These are phyloP conservation scores for Exophiala alcalophila DNA, from an alignment of 2,329 filamentous ascomycete species.

Conservation along the genomic window DNA sequence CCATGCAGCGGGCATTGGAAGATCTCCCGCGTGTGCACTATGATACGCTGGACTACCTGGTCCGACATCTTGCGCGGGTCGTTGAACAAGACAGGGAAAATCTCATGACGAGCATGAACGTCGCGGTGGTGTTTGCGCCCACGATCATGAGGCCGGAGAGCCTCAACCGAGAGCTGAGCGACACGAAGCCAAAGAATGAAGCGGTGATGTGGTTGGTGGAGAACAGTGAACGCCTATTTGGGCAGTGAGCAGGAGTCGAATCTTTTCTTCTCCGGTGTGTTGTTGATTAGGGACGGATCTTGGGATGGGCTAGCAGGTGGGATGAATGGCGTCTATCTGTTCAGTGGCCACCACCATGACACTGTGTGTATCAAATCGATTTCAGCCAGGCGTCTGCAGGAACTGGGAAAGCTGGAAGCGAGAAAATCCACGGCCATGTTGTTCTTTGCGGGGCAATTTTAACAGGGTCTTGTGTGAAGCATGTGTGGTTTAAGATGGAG, in stretches of 20 bases:
- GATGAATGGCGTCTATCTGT: too few species aligned
- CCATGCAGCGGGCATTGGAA: slow-evolving; percentile 70
- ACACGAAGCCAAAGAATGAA: slow-evolving; percentile 89
- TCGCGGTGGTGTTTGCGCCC: slow-evolving; percentile 94
- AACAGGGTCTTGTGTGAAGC: too few species aligned
- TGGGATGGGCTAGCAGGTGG: slow-evolving; percentile 15
- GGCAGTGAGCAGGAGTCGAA: slow-evolving; percentile 20
- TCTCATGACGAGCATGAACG: slow-evolving; percentile 92
- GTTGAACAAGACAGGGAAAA: slow-evolving; percentile 80
- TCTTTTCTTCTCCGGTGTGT: slow-evolving; percentile 1
- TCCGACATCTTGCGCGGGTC: slow-evolving; percentile 88
- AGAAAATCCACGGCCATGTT: too few species aligned
- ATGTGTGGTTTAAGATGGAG: too few species aligned
- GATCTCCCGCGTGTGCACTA: slow-evolving; percentile 78
- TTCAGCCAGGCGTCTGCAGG: slow-evolving; percentile 11
- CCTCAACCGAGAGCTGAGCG: slow-evolving; percentile 90
- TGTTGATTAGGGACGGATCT: slow-evolving; percentile 18
- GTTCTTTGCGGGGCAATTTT: not conserved
- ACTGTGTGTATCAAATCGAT: too few species aligned
- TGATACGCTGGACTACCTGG: slow-evolving; percentile 86
- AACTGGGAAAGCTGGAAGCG: too few species aligned
- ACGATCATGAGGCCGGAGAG: slow-evolving; percentile 93
- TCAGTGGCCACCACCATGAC: too few species aligned
- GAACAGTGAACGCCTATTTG: slow-evolving; percentile 78
- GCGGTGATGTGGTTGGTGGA: slow-evolving; percentile 92